phyloP scores from a whole-genome alignment of 2,329 filamentous ascomycete genomes.

The Colletotrichum karsti region DNA sequence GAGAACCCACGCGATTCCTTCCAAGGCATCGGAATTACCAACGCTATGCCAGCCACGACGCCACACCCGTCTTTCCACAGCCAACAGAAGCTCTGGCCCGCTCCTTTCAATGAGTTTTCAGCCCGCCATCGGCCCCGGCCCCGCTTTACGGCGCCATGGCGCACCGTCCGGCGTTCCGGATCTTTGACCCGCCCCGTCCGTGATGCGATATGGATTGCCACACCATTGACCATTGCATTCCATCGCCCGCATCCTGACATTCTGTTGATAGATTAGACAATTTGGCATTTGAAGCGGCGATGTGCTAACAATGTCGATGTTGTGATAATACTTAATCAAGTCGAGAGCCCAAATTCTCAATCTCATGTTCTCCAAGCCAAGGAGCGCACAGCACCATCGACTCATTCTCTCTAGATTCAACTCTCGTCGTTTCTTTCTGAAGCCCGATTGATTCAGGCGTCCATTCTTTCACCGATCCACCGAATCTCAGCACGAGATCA shows the following conservation, averaged over 20 bases:
- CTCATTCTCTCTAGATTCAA: not conserved
- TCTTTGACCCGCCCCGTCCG: not conserved
- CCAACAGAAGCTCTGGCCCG: not conserved
- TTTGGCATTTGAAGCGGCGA: too few relatives aligned
- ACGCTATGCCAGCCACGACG: not conserved
- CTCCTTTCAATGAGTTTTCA: not conserved
- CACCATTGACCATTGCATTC: not conserved
- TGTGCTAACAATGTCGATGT: too few relatives aligned
- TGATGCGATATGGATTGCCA: not conserved
- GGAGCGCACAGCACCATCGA: not conserved
- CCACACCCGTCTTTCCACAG: not conserved
- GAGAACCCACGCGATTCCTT: not conserved
- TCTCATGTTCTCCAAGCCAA: not conserved
- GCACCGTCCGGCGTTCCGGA: slow-evolving; percentile 10
- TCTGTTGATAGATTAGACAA: not conserved
- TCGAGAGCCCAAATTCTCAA: not conserved
- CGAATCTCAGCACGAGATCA: not conserved
- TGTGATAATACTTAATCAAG: too few relatives aligned
- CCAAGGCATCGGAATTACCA: slow-evolving; percentile 1
- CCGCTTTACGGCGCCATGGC: not conserved
- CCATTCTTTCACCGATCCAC: not conserved
- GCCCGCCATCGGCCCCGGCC: not conserved
- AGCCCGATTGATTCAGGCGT: not conserved
- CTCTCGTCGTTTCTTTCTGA: too few relatives aligned
- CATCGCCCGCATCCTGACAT: slow-evolving; percentile 2